Percentiles rank a stretch among this genome's conserved stretches.
phyloP scores from a whole-genome alignment of 2,329 filamentous ascomycete species.

The Xylaria digitata region DNA sequence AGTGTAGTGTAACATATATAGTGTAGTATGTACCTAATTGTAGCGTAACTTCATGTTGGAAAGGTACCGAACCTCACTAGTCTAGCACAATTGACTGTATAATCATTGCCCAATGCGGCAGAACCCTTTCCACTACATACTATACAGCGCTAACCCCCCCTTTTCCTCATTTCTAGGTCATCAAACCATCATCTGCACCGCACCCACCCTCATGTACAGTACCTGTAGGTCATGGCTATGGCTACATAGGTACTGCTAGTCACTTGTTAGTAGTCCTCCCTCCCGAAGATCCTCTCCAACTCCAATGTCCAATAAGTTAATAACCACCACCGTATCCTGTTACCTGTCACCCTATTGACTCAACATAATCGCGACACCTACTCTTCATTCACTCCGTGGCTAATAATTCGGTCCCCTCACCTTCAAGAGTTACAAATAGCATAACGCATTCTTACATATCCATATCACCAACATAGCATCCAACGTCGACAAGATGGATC shows the following conservation, averaged over 20 bases:
- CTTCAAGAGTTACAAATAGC: constrained; percentile 7
- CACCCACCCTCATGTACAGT: constrained; percentile 24
- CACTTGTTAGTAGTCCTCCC: constrained; percentile 17
- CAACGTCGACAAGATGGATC: constrained; percentile 47
- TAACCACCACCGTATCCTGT: constrained; percentile 34
- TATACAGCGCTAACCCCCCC: constrained; percentile 42
- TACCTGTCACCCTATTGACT: constrained; percentile 32
- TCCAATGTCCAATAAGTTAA: constrained; percentile 36
- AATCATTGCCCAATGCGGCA: constrained; percentile 32
- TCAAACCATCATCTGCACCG: constrained; percentile 37
- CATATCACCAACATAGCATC: neutral
- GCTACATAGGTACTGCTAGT: neutral
- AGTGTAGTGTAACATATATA: too few relatives aligned
- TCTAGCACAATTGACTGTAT: constrained; percentile 8
- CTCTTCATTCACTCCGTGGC: constrained; percentile 16
- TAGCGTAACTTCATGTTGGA: too few relatives aligned
- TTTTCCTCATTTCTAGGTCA: constrained; percentile 37
- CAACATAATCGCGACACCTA: constrained; percentile 32
- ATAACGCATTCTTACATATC: constrained; percentile 1
- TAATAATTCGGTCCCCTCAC: constrained; percentile 7
- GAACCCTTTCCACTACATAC: constrained; percentile 30
- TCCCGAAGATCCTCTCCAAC: constrained; percentile 35
- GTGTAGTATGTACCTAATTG: neutral
- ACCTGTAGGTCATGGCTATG: constrained; percentile 1
- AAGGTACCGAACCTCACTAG: constrained; percentile 4